Base-by-base conservation (phyloP, 179 eudicot species). In the Silene noctiflora region DNA sequence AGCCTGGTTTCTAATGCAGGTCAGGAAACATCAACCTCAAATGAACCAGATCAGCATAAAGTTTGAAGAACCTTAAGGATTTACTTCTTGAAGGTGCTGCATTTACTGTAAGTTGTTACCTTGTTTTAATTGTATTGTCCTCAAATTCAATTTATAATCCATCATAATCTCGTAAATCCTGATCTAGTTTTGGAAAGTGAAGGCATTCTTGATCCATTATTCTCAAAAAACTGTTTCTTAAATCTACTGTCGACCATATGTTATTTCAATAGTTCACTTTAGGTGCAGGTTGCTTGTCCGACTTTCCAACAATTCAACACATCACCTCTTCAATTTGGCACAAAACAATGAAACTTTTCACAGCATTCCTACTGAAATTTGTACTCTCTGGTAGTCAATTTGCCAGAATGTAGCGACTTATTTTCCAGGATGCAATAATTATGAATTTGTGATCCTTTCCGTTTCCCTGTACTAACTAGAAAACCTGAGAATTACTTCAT, bases 21-120 rank as follows among this genome's bases (percentile, higher is more conserved):
- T 90, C 21, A 83, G 94, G 85, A 90, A 88, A 76, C 98, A 91
- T 84, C 97, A 88, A 51, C 98, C 97, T 20, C 79, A 84, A 76
- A 90, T 92, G 96, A 83, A 84, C 71, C 85, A 82, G 39, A 86
- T 94, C 69, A 77, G 73, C 75, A 85, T 94, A 51, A 81, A 89
- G 13, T 92, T 94, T 59, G 85, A 86, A 67, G 92, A 90, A 64
- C 83, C 82, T 14, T 80, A 31, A 77, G 21, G 16, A 60, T 6
- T 69, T 73, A 44, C 55, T 42, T 24, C 61, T 48, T 25, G 35
- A 21, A 64, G 53, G 48, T 53, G 29, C 33, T 67, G 76, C 33
- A 19, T 16, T 60, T 64, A 24, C 6, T 56, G 78, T 56, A 56
- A 55, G 65, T 35, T 3, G 22, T 39, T 55, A 1, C 42, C 60